Conservation (phyloP, 768 basidiomycete species). For the Bullera alba region DNA sequence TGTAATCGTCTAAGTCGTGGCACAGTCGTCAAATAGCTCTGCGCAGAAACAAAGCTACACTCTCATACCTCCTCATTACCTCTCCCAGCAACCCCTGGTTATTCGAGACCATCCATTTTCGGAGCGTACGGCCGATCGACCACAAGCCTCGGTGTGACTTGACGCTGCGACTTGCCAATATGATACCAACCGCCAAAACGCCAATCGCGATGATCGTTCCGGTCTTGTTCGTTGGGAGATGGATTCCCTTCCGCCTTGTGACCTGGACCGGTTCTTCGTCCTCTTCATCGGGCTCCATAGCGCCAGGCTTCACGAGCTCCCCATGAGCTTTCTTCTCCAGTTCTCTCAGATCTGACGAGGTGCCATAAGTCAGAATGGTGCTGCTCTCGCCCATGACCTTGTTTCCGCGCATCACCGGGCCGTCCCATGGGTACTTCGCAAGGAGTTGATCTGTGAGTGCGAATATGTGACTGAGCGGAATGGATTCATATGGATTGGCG, state of each 20-base stretch:
- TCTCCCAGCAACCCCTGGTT: too few species aligned
- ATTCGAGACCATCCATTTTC: too few species aligned
- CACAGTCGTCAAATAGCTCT: too few species aligned
- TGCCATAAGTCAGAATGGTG: conserved; percentile 39
- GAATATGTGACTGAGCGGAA: conserved; percentile 41
- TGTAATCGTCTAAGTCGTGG: too few species aligned
- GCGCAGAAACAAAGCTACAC: too few species aligned
- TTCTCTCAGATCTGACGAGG: too few species aligned
- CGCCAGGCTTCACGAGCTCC: conserved; percentile 22
- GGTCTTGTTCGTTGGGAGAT: not conserved
- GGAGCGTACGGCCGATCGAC: too few species aligned
- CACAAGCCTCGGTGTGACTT: too few species aligned
- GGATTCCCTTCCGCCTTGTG: not conserved
- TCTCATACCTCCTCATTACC: too few species aligned
- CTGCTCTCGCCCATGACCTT: conserved; percentile 42
- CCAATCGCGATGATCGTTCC: not conserved
- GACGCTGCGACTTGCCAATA: too few species aligned
- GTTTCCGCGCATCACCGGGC: conserved; percentile 22
- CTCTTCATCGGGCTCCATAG: conserved; percentile 16
- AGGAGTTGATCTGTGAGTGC: conserved; percentile 31
- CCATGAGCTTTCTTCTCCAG: conserved; percentile 12
- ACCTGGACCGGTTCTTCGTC: conserved; percentile 5
- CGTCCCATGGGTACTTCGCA: conserved; percentile 33
- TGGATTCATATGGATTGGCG: conserved; percentile 34
- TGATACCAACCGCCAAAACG: not conserved